These are phyloP conservation scores for Coprinopsis strossmayeri DNA, from an alignment of 768 basidiomycete genomes.

Conservation along the genomic window DNA sequence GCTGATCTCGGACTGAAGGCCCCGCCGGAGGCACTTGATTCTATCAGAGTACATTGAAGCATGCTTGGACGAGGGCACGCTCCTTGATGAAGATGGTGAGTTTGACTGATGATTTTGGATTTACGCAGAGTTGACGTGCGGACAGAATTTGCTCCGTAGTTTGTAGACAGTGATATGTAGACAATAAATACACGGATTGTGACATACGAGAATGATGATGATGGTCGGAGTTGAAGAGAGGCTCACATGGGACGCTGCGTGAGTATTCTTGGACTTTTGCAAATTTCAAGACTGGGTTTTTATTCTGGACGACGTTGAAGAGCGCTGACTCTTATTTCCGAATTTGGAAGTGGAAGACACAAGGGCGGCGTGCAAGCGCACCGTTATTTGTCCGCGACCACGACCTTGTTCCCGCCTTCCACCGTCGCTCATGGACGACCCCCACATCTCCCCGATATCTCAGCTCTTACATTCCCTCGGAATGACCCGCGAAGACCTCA, in stretches of 20 bases:
- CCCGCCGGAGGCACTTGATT: constrained; percentile 74
- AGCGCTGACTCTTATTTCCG: constrained; percentile 10
- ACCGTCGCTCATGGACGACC: constrained; percentile 30
- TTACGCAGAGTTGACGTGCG: background rate
- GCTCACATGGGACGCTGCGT: background rate
- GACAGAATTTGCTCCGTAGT: constrained; percentile 21
- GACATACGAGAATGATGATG: background rate
- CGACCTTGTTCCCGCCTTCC: too few relatives aligned
- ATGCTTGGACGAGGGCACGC: constrained; percentile 76
- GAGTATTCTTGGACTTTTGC: background rate
- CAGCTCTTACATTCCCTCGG: constrained; percentile 66
- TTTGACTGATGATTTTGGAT: constrained; percentile 8
- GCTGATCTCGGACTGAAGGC: constrained; percentile 34
- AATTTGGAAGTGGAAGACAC: constrained; percentile 8
- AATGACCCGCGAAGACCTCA: constrained; percentile 70
- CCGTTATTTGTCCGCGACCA: too few relatives aligned
- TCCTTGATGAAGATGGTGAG: constrained; percentile 82
- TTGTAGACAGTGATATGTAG: background rate
- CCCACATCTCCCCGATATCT: constrained; percentile 59
- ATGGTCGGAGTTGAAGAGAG: background rate
- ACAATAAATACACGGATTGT: background rate
- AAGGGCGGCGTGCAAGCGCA: constrained; percentile 10
- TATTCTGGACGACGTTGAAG: background rate
- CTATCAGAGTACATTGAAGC: constrained; percentile 72
- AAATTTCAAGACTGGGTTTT: constrained; percentile 5